Base-by-base conservation (phyloP, 441 rosid species). In the Manihot esculenta region DNA sequence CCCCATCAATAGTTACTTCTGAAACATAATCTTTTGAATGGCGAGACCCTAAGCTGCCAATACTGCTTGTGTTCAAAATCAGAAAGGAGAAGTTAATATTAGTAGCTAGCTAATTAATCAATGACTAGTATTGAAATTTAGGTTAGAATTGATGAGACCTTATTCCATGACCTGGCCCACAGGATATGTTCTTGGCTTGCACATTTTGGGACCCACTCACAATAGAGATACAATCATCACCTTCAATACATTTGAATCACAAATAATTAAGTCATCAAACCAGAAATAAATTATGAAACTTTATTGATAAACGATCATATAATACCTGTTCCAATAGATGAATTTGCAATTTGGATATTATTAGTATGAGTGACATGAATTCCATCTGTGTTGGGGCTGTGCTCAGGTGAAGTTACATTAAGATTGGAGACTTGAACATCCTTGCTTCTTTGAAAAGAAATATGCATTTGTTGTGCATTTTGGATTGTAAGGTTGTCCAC, bases 111-210 rank as follows among this genome's bases (percentile, higher is more conserved):
- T 23, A 15, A 5, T 8, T 55, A 21, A 21, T 12, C 8, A 14
- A 66, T 14, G 12, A 66, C 0, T 18, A 2, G 20, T 30, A 38
- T n/a, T 4, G 50, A 66, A 18, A 49, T 30, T 9, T 9, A 38
- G 42, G 42, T 38, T n/a, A 38, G 8, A 38, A 38, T 38, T 38
- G 42, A 38, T 7, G n/a, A 23, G 58, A 93, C 98, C 97, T 93
- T 69, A 93, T 89, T 53, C 98, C 98, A 48, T 93, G 98, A 50
- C 98, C 97, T 1, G 96, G 96, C 41, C 98, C 97, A 59, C 97
- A 93, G 10, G 83, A 83, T 66, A 89, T 78, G 74, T 76, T 74
- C 60, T 23, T 68, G 17, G 85, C 89, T 64, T 82, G 70, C 64
- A 93, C 89, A 73, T 87, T 79, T 66, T 88, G 69, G 2, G 96